phyloP scores from a whole-genome alignment of 2,329 filamentous ascomycete genomes.

The Nemania sp. region DNA sequence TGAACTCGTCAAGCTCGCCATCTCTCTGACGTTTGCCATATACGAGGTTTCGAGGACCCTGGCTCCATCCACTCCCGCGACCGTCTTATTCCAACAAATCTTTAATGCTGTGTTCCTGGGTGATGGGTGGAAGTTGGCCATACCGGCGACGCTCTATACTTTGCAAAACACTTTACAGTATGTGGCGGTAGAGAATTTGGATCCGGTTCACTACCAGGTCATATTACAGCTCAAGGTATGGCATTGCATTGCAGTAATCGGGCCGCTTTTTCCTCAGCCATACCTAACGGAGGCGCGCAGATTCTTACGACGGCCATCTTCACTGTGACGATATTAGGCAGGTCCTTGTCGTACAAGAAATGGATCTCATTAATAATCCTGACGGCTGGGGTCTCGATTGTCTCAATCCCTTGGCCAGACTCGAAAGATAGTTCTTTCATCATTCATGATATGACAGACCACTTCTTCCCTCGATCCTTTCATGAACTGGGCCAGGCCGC shows the following conservation, averaged over 20 bases:
- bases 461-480: constrained; percentile 77
- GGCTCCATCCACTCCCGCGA: constrained; percentile 77
- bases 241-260: not conserved
- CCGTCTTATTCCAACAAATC: constrained; percentile 78
- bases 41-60: constrained; percentile 82
- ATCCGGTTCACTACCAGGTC: constrained; percentile 91
- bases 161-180: constrained; percentile 94
- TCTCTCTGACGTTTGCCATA: constrained; percentile 83
- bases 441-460: constrained; percentile 64
- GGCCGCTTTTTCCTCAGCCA: constrained; percentile 12
- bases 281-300: constrained; percentile 46
- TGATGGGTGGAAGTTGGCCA: constrained; percentile 92
- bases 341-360: constrained; percentile 69
- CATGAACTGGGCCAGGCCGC: constrained; percentile 73
- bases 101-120: constrained; percentile 80
- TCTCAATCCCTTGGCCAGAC: constrained; percentile 72
- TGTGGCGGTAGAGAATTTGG: constrained; percentile 84
- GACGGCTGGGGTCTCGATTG: constrained; percentile 79
- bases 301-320: constrained; percentile 89
- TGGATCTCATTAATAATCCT: constrained; percentile 82
- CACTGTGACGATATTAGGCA: constrained; percentile 75
- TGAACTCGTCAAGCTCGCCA: constrained; percentile 85
- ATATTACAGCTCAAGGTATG: constrained; percentile 86
- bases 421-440: constrained; percentile 60
- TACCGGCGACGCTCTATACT: constrained; percentile 87